phyloP scores from a whole-genome alignment of 192 early-diverging fungal genomes.

The Chytriomyces sp. region DNA sequence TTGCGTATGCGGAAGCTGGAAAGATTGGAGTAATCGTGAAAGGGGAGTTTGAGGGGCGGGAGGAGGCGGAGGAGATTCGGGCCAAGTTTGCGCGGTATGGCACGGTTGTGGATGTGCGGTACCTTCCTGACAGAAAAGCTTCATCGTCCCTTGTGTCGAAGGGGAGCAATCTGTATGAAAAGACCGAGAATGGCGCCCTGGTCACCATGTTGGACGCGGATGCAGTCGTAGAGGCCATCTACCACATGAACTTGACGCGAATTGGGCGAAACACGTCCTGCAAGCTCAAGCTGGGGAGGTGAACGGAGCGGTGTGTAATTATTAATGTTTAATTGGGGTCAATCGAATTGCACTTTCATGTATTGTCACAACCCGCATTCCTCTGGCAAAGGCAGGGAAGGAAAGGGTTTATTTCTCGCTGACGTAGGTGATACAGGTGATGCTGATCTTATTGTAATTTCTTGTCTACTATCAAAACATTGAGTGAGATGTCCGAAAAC shows the following conservation, averaged over 20 bases:
- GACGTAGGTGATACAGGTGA: no score
- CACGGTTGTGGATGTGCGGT: neutral
- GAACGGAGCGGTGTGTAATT: no score
- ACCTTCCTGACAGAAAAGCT: no score
- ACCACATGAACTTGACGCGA: neutral
- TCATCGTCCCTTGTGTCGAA: no score
- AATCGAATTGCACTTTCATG: no score
- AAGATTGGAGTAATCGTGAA: neutral
- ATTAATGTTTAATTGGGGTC: no score
- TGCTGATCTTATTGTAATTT: no score
- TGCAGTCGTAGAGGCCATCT: neutral
- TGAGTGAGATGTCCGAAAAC: no score
- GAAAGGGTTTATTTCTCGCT: no score
- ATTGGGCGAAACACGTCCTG: neutral
- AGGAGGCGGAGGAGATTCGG: conserved; percentile 1
- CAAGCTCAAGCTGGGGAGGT: conserved; percentile 8
- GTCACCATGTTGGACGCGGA: neutral
- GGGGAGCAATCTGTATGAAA: neutral
- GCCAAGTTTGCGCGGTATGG: neutral
- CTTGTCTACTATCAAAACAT: no score
- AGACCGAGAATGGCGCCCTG: neutral
- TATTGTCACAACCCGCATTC: no score
- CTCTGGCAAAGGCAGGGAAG: no score
- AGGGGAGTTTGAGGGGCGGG: neutral
- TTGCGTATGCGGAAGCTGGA: neutral